These are phyloP conservation scores for Cantharellus anzutake DNA, from an alignment of 768 basidiomycete genomes.

Conservation along the genomic window DNA sequence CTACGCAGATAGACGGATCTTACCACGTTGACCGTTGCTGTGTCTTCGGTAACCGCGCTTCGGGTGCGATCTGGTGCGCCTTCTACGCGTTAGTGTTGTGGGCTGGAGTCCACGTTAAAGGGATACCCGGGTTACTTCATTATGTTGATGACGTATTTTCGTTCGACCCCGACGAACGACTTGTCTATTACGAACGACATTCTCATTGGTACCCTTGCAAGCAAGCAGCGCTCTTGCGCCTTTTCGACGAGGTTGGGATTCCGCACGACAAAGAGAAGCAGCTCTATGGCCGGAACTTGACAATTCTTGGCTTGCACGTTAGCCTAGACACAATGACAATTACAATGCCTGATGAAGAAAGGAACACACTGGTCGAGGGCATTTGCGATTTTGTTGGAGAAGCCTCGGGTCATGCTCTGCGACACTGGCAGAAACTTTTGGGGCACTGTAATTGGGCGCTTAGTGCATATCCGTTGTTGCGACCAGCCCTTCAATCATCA, in stretches of 20 bases:
- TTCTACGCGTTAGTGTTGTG: conserved; percentile 20
- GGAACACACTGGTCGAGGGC: conserved; percentile 5
- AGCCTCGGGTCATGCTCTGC: no score
- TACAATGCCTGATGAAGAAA: conserved; percentile 11
- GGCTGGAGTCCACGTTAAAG: conserved; percentile 16
- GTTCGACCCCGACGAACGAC: conserved; percentile 10
- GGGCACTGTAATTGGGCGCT: no score
- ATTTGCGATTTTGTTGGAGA: no score
- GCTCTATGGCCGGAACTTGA: conserved; percentile 16
- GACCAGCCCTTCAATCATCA: no score
- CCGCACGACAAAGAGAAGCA: conserved; percentile 25
- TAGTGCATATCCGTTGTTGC: no score
- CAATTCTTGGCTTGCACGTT: conserved; percentile 24
- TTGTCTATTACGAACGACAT: conserved; percentile 18
- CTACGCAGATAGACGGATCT: conserved; percentile 10
- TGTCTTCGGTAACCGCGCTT: conserved; percentile 18
- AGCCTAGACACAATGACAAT: conserved; percentile 19
- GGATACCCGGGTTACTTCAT: no score
- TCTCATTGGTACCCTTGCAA: conserved; percentile 13
- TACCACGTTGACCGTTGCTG: conserved; percentile 18
- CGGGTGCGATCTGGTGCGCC: conserved; percentile 14
- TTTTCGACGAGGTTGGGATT: conserved; percentile 24
- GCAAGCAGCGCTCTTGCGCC: conserved; percentile 19
- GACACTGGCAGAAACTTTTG: no score
- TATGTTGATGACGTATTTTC: conserved; percentile 7